phyloP scores from a whole-genome alignment of 2,329 filamentous ascomycete species.

The Coniochaeta ligniaria region DNA sequence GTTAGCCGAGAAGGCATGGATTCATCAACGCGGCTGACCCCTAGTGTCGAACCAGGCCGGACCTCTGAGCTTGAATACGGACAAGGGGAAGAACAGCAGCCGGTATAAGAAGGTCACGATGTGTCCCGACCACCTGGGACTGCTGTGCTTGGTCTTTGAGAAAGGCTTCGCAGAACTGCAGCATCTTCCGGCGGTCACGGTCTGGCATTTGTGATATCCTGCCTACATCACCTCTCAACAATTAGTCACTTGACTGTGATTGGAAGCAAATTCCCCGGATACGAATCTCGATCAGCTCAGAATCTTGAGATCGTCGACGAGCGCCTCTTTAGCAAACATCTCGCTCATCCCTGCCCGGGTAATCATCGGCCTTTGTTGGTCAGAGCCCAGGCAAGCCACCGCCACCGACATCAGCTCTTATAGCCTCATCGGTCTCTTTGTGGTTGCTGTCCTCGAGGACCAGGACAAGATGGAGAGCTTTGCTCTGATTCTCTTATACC shows the following conservation, averaged over 20 bases:
- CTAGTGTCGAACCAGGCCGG: not conserved
- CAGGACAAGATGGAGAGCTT: conserved; percentile 27
- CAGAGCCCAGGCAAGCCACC: not conserved
- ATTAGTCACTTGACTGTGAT: not conserved
- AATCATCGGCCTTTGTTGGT: not conserved
- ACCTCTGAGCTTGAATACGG: not conserved
- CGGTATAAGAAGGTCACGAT: not conserved
- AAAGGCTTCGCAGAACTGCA: not conserved
- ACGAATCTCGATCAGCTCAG: not conserved
- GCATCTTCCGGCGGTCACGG: not conserved
- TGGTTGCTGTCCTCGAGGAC: not conserved
- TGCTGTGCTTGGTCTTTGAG: not conserved
- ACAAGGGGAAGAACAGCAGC: not conserved
- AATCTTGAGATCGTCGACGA: not conserved
- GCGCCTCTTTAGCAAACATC: not conserved
- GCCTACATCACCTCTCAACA: not conserved
- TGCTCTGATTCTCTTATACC: conserved; percentile 31
- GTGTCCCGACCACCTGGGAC: not conserved
- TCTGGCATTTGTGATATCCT: not conserved
- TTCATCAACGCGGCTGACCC: not conserved
- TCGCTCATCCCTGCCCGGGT: not conserved
- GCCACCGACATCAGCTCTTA: not conserved
- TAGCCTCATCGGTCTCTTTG: not conserved
- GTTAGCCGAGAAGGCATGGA: not conserved
- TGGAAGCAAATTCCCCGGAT: not conserved